phyloP scores from a whole-genome alignment of 2,329 filamentous ascomycete genomes.

The Lojkania enalia region DNA sequence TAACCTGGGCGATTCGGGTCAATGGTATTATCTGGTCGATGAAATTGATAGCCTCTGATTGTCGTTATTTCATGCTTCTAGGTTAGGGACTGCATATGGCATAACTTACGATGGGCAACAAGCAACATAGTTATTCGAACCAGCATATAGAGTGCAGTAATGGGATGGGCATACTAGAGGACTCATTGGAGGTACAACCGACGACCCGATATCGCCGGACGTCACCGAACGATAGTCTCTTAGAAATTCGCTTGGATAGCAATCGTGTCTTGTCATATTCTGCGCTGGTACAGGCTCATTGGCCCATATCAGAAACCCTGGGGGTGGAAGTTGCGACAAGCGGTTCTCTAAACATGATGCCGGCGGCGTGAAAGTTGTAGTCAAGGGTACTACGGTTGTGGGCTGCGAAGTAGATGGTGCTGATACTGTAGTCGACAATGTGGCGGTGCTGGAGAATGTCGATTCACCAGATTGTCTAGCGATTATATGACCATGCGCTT shows the following conservation, averaged over 20 bases:
- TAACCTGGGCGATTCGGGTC: slow-evolving; percentile 27
- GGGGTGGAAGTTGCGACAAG: slow-evolving; percentile 27
- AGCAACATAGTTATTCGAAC: slow-evolving; percentile 27
- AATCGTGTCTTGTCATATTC: slow-evolving; percentile 22
- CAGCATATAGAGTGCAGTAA: slow-evolving; percentile 25
- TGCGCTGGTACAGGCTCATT: slow-evolving; percentile 30
- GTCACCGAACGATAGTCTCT: slow-evolving; percentile 21
- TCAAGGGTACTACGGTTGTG: slow-evolving; percentile 20
- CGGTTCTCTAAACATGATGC: slow-evolving; percentile 27
- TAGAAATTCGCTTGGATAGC: slow-evolving; percentile 31
- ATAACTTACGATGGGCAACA: slow-evolving; percentile 34
- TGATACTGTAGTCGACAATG: slow-evolving; percentile 3
- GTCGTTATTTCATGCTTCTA: no score
- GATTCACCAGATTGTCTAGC: not conserved
- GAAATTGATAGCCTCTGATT: slow-evolving; percentile 23
- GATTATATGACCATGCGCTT: not conserved
- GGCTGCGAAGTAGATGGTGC: slow-evolving; percentile 8
- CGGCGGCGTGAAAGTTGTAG: slow-evolving; percentile 30
- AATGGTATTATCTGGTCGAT: slow-evolving; percentile 17
- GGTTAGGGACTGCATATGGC: no score
- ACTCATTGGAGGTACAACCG: slow-evolving; percentile 30
- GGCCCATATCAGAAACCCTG: slow-evolving; percentile 27
- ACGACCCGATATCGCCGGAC: slow-evolving; percentile 13
- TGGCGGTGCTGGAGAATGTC: not conserved
- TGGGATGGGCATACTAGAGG: slow-evolving; percentile 29